These are phyloP conservation scores for Aspergillus cejpii DNA, from an alignment of 2,329 filamentous ascomycete species.

Conservation along the genomic window DNA sequence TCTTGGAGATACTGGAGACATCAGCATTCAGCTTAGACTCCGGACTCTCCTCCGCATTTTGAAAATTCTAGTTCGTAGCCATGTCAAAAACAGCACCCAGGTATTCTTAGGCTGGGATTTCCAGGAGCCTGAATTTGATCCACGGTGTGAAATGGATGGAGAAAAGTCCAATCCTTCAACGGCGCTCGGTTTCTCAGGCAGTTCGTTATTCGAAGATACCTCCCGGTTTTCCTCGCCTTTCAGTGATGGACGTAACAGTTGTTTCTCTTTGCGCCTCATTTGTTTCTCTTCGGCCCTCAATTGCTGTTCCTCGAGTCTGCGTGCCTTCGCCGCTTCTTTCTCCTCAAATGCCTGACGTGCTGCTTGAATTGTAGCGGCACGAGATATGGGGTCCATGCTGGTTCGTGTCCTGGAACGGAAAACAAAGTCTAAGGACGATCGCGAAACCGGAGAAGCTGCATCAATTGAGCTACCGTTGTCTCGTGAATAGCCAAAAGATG, in stretches of 20 bases:
- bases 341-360: constrained; percentile 53
- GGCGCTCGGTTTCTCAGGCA: constrained; percentile 18
- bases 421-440: constrained; percentile 52
- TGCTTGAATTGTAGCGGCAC: constrained; percentile 51
- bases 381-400: constrained; percentile 48
- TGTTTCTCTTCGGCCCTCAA: constrained; percentile 43
- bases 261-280: constrained; percentile 40
- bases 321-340: constrained; percentile 52
- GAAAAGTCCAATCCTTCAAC: constrained; percentile 2
- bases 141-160: constrained; percentile 5
- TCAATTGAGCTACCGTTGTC: constrained; percentile 48
- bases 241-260: constrained; percentile 22
- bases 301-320: constrained; percentile 49
- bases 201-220: constrained; percentile 11
- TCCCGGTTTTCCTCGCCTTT: constrained; percentile 11
- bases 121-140: constrained; percentile 20
- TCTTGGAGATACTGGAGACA: too few relatives aligned
- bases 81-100: constrained; percentile 52
- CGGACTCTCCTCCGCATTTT: constrained; percentile 41
- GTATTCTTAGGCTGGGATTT: constrained; percentile 33
- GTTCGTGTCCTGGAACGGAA: constrained; percentile 46
- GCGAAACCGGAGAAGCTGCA: constrained; percentile 47
- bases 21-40: constrained; percentile 23
- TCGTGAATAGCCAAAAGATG: constrained; percentile 44
- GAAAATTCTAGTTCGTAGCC: constrained; percentile 51